These are phyloP conservation scores for Ceratocystis destructans DNA, from an alignment of 2,329 filamentous ascomycete species.

Conservation along the genomic window DNA sequence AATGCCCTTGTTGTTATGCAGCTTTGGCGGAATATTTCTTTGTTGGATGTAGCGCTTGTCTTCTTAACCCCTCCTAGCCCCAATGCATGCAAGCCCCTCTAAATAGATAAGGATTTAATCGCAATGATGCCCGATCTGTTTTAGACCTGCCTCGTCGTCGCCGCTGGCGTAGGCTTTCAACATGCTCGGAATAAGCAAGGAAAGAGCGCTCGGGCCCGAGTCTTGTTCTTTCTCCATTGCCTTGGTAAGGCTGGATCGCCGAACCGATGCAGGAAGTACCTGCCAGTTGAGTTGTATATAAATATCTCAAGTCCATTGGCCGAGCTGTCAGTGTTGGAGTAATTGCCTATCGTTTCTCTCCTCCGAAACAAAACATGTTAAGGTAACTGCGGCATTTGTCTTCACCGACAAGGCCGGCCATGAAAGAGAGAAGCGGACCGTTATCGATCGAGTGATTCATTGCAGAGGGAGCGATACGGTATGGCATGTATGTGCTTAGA, in stretches of 20 bases:
- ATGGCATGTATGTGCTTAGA: neutral
- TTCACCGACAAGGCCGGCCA: neutral
- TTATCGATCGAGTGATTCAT: too few species aligned
- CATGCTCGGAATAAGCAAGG: neutral
- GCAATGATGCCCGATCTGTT: neutral
- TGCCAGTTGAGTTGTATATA: neutral
- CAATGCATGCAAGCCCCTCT: neutral
- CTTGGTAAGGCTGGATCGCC: neutral
- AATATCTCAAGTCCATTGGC: neutral
- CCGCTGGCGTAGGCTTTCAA: neutral
- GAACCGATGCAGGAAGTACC: neutral
- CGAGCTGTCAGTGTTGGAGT: neutral
- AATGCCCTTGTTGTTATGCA: neutral
- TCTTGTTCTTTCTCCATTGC: neutral
- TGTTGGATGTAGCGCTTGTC: neutral
- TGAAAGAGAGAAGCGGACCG: neutral
- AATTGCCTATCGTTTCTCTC: neutral
- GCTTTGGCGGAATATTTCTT: neutral
- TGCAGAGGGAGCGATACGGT: too few species aligned
- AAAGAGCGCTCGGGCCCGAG: slow-evolving; percentile 1
- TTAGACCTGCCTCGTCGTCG: neutral
- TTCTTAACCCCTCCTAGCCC: neutral
- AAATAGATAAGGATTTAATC: neutral
- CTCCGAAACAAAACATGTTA: neutral
- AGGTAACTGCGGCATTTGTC: slow-evolving; percentile 1